Evolutionary conservation across 2,329 filamentous ascomycete genomes (phyloP).

Genomic region (Fusarium heterosporum): DNA sequence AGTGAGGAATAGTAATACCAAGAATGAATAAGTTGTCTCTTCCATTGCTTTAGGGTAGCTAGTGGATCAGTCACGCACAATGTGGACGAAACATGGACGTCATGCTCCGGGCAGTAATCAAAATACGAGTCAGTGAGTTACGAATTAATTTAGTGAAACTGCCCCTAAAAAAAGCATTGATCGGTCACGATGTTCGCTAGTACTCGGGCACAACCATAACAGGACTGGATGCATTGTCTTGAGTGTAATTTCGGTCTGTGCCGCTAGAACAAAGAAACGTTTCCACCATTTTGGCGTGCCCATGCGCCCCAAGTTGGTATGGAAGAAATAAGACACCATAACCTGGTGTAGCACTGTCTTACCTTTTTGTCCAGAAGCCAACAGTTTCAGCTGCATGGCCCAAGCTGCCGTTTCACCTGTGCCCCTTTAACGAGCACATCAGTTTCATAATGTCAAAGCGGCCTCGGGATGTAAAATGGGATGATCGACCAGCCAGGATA

Average conservation of each 20-base stretch:
- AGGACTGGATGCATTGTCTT: slow-evolving; percentile 5
- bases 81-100: too few relatives aligned
- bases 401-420: slow-evolving; percentile 24
- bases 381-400: slow-evolving; percentile 28
- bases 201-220: neutral
- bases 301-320: neutral
- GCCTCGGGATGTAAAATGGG: slow-evolving; percentile 1
- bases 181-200: too few relatives aligned
- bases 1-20: neutral
- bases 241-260: slow-evolving; percentile 16
- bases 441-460: slow-evolving; percentile 29
- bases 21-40: neutral
- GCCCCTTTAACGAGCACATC: slow-evolving; percentile 10
- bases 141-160: neutral
- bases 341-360: fast-evolving
- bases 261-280: slow-evolving; percentile 13
- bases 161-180: neutral
- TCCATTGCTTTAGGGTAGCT: neutral
- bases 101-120: slow-evolving; percentile 13
- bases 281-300: neutral
- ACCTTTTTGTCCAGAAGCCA: neutral
- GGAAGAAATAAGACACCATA: neutral
- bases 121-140: slow-evolving; percentile 8
- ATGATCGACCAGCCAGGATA: slow-evolving; percentile 12
- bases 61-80: neutral